phyloP scores from a whole-genome alignment of 1,139 yeast genomes.

The Blastobotrys arbuscula region DNA sequence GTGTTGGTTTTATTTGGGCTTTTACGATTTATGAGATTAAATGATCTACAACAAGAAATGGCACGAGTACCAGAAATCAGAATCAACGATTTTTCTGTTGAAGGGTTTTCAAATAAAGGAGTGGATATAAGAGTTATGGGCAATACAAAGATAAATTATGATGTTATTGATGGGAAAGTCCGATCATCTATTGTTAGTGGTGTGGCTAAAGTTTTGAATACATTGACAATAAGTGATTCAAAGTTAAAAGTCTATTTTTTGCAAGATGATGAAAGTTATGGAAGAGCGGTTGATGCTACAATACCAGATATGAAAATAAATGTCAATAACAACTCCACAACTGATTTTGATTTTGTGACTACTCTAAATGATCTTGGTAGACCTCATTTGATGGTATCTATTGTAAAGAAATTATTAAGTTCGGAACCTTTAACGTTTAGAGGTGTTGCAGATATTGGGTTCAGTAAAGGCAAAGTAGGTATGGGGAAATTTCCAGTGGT shows the following conservation, averaged over 20 bases:
- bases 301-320: constrained; percentile 22
- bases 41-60: constrained; percentile 21
- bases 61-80: constrained; percentile 18
- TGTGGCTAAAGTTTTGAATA: constrained; percentile 14
- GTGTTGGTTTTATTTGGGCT: neutral
- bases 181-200: constrained; percentile 15
- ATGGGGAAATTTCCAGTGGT: constrained; percentile 23
- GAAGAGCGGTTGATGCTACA: constrained; percentile 22
- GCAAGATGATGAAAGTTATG: constrained; percentile 14
- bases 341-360: constrained; percentile 22
- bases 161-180: constrained; percentile 14
- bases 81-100: constrained; percentile 16
- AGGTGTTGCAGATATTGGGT: constrained; percentile 17
- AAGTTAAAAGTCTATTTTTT: constrained; percentile 18
- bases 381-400: constrained; percentile 20
- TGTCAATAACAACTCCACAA: constrained; percentile 17
- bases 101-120: constrained; percentile 19
- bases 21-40: constrained; percentile 10
- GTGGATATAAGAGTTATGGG: constrained; percentile 19
- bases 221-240: constrained; percentile 17
- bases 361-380: constrained; percentile 25
- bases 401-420: constrained; percentile 21
- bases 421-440: constrained; percentile 21
- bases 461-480: constrained; percentile 19
- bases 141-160: constrained; percentile 17